These are phyloP conservation scores for Irpex sp. DNA, from an alignment of 1,284 basidiomycete genomes.

Conservation along the genomic window DNA sequence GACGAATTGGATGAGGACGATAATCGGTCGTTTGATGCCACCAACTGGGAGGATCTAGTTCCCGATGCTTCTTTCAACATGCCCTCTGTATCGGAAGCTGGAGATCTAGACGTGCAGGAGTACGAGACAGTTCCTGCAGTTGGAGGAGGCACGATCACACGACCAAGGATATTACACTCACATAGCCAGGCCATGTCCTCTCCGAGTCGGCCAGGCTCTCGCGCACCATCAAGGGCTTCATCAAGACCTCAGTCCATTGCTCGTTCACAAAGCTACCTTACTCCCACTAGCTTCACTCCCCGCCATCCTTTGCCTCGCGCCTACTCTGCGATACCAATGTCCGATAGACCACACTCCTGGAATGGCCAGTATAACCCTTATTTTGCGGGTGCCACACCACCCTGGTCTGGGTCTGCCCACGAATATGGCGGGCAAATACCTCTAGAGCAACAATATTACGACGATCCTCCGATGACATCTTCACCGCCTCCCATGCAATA, in stretches of 20 bases:
- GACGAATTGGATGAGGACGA: slow-evolving; percentile 39
- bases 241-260: slow-evolving; percentile 8
- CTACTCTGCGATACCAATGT: background rate
- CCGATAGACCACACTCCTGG: slow-evolving; percentile 17
- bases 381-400: slow-evolving; percentile 22
- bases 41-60: slow-evolving; percentile 61
- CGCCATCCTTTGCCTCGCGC: background rate
- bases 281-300: background rate
- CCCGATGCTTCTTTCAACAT: slow-evolving; percentile 27
- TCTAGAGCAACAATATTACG: background rate
- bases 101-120: slow-evolving; percentile 20
- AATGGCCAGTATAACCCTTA: slow-evolving; percentile 26
- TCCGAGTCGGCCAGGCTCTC: slow-evolving; percentile 8
- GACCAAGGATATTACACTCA: slow-evolving; percentile 56
- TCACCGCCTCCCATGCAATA: slow-evolving; percentile 5
- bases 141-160: slow-evolving; percentile 57
- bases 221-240: slow-evolving; percentile 7
- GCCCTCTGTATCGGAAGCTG: slow-evolving; percentile 22
- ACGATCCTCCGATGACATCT: slow-evolving; percentile 8
- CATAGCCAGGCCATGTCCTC: slow-evolving; percentile 37
- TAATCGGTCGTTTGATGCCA: slow-evolving; percentile 49
- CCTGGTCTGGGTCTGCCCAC: slow-evolving; percentile 15
- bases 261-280: background rate
- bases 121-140: slow-evolving; percentile 52
- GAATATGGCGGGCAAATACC: slow-evolving; percentile 10